These are phyloP conservation scores for Termitomyces sp. DNA, from an alignment of 768 basidiomycete species.

Conservation along the genomic window DNA sequence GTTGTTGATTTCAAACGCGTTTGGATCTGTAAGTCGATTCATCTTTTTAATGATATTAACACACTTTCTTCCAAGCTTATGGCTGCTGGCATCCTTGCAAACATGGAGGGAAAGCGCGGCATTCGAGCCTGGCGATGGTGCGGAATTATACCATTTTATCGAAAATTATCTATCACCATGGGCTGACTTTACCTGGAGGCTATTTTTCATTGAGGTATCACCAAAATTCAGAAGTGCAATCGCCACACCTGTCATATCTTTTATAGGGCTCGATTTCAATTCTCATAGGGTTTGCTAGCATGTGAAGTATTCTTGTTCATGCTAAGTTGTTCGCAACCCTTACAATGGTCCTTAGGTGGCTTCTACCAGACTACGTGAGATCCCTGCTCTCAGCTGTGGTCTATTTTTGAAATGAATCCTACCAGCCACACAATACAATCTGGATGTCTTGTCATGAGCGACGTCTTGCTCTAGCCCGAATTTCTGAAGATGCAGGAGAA, in stretches of 20 bases:
- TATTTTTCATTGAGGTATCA: conserved; percentile 64
- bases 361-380: conserved; percentile 54
- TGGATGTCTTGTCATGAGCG: conserved; percentile 49
- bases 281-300: conserved; percentile 44
- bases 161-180: not conserved
- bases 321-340: not conserved
- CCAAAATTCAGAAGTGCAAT: not conserved
- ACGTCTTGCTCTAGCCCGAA: conserved; percentile 57
- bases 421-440: conserved; percentile 53
- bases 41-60: not conserved
- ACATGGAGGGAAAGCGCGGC: conserved; percentile 63
- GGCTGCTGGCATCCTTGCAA: conserved; percentile 67
- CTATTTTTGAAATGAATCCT: not conserved
- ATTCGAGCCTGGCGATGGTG: conserved; percentile 70
- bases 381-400: not conserved
- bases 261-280: conserved; percentile 59
- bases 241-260: not conserved
- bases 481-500: conserved; percentile 65
- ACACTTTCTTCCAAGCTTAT: conserved; percentile 43
- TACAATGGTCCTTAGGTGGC: conserved; percentile 31
- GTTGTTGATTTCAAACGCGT: conserved; percentile 59
- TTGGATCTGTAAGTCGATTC: conserved; percentile 46
- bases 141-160: conserved; percentile 5
- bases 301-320: conserved; percentile 28
- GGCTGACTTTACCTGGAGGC: conserved; percentile 27